Percentiles rank a stretch among this genome's conserved stretches.
These are phyloP conservation scores for Pharnaceum exiguum DNA, from an alignment of 148 eudicot species.

Conservation along the genomic window DNA sequence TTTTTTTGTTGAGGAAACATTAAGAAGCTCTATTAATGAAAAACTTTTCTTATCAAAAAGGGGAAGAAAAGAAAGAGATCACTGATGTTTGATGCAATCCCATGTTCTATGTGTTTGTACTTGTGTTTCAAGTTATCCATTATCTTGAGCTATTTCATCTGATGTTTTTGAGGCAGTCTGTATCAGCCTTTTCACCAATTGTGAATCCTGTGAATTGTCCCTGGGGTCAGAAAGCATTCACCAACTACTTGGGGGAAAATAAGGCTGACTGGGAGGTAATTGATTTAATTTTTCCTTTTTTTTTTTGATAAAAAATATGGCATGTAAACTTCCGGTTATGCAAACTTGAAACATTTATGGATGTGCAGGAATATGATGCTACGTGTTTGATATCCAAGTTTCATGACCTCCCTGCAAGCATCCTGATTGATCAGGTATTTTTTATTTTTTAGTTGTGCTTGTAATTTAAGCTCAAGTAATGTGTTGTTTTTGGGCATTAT, in stretches of 20 bases:
- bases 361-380: constrained; percentile 89
- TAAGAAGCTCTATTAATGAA: too few relatives aligned
- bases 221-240: constrained; percentile 99
- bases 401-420: constrained; percentile 61
- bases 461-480: too few relatives aligned
- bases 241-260: constrained; percentile 81
- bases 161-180: constrained; percentile 52
- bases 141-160: neutral
- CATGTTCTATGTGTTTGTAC: too few relatives aligned
- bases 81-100: too few relatives aligned
- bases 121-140: neutral
- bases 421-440: constrained; percentile 91
- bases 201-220: constrained; percentile 81
- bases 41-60: too few relatives aligned
- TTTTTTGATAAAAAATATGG: neutral
- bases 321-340: too few relatives aligned
- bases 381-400: constrained; percentile 66
- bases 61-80: too few relatives aligned
- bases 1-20: too few relatives aligned
- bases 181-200: constrained; percentile 89
- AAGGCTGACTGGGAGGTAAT: constrained; percentile 93
- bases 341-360: neutral
- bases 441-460: neutral
- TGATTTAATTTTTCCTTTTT: neutral
- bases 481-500: too few relatives aligned